A percentile compares a stretch with the other conserved stretches of the same genome.
phyloP scores from a whole-genome alignment of 1,284 basidiomycete genomes.

The Ganoderma leucocontextum region DNA sequence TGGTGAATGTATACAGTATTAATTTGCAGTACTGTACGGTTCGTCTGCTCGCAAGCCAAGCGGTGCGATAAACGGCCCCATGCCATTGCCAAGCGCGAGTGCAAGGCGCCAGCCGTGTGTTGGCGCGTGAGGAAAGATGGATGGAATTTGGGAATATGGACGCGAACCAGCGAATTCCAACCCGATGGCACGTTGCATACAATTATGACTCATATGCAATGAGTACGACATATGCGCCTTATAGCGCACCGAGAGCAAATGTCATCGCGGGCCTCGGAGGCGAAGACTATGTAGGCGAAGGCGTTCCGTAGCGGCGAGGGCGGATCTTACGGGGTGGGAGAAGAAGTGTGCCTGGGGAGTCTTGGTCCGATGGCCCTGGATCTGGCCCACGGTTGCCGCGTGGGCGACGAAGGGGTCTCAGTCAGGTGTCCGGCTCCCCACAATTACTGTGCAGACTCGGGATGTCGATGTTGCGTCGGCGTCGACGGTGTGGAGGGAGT shows the following conservation, averaged over 20 bases:
- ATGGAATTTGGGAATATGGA: neutral
- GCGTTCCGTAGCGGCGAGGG: constrained; percentile 30
- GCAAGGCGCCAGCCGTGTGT: neutral
- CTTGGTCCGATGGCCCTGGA: constrained; percentile 24
- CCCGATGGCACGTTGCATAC: neutral
- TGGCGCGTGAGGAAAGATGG: neutral
- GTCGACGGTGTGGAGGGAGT: neutral
- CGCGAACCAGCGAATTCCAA: neutral
- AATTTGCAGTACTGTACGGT: neutral
- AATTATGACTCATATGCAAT: too few species aligned
- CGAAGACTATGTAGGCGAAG: constrained; percentile 9
- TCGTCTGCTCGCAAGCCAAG: too few species aligned
- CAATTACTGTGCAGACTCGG: neutral
- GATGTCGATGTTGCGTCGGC: neutral
- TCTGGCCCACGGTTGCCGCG: constrained; percentile 11
- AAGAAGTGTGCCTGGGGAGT: constrained; percentile 20
- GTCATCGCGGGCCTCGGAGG: neutral
- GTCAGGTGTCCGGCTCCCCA: neutral
- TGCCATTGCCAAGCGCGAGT: neutral
- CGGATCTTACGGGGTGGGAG: constrained; percentile 17
- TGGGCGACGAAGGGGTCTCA: constrained; percentile 1
- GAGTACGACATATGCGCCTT: neutral
- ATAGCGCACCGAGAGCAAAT: neutral
- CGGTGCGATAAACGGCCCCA: too few species aligned
- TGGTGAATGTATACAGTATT: neutral